Evolutionary conservation across 768 basidiomycete genomes (phyloP).

Genomic region (Panus rudis): DNA sequence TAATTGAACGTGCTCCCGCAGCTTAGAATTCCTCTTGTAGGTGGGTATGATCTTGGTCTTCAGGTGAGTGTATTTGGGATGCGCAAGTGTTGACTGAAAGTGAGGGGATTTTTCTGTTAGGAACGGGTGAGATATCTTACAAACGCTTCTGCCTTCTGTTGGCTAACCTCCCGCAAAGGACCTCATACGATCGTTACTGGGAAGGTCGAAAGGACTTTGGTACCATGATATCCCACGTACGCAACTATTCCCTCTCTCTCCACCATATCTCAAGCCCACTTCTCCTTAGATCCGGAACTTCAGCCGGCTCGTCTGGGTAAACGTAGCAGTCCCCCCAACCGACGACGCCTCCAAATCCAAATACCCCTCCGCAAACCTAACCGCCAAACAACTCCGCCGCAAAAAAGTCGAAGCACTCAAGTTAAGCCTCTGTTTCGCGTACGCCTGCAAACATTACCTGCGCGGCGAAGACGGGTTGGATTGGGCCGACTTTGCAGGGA

Average conservation of each 20-base stretch:
- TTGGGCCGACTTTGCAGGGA: slow-evolving; percentile 56
- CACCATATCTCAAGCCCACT: background rate
- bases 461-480: slow-evolving; percentile 76
- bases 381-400: slow-evolving; percentile 45
- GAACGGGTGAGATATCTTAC: slow-evolving; percentile 45
- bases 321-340: slow-evolving; percentile 57
- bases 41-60: slow-evolving; percentile 88
- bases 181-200: slow-evolving; percentile 82
- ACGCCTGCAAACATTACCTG: slow-evolving; percentile 73
- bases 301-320: slow-evolving; percentile 72
- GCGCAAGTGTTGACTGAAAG: background rate
- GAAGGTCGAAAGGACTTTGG: slow-evolving; percentile 87
- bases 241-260: slow-evolving; percentile 4
- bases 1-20: background rate
- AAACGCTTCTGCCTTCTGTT: slow-evolving; percentile 1
- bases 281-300: slow-evolving; percentile 55
- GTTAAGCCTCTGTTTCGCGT: slow-evolving; percentile 64
- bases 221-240: slow-evolving; percentile 55
- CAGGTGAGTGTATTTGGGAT: slow-evolving; percentile 39
- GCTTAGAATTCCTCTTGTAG: slow-evolving; percentile 29
- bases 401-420: slow-evolving; percentile 67
- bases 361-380: slow-evolving; percentile 38
- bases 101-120: slow-evolving; percentile 27
- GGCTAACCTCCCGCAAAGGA: slow-evolving; percentile 35
- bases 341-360: slow-evolving; percentile 49